Conservation (phyloP, 257 asterid genomes). For the Perilla frutescens region DNA sequence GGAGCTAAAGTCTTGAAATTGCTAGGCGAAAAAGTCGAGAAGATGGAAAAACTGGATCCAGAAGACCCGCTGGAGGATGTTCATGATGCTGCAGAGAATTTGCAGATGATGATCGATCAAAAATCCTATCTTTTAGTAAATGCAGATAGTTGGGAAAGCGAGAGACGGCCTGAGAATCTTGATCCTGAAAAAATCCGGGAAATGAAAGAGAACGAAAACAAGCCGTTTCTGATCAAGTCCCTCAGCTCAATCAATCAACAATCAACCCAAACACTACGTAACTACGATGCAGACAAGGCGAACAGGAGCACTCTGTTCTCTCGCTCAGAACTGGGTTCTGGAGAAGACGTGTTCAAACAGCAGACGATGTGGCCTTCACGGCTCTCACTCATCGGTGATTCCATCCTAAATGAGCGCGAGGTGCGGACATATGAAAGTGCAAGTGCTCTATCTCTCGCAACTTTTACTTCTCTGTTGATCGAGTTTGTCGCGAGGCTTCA, state of each 20-base stretch:
- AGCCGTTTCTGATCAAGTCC: constrained; percentile 63
- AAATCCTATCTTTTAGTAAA: constrained; percentile 87
- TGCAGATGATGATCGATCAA: constrained; percentile 81
- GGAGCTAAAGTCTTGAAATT: constrained; percentile 76
- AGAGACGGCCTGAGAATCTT: constrained; percentile 55
- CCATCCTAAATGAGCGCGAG: constrained; percentile 76
- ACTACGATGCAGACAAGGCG: constrained; percentile 47
- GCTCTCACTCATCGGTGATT: constrained; percentile 76
- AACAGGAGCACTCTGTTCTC: constrained; percentile 51
- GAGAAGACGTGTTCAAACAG: constrained; percentile 61
- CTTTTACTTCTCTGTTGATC: constrained; percentile 78
- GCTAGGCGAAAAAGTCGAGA: constrained; percentile 87
- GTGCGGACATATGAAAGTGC: constrained; percentile 88
- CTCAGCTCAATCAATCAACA: constrained; percentile 63
- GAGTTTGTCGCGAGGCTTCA: constrained; percentile 98
- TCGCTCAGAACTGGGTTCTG: constrained; percentile 65
- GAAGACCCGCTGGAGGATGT: constrained; percentile 66
- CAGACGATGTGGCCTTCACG: constrained; percentile 96
- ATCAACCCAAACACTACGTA: constrained; percentile 53
- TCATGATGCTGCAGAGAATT: constrained; percentile 85
- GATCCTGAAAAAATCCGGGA: constrained; percentile 72
- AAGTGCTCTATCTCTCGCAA: constrained; percentile 78
- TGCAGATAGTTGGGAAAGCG: constrained; percentile 82
- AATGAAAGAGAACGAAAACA: constrained; percentile 66
- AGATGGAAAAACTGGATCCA: constrained; percentile 79